A percentile compares a stretch with the other conserved stretches of the same genome.
phyloP scores from a whole-genome alignment of 495 filamentous ascomycete genomes.

The Staphylotrichum tortipilum region DNA sequence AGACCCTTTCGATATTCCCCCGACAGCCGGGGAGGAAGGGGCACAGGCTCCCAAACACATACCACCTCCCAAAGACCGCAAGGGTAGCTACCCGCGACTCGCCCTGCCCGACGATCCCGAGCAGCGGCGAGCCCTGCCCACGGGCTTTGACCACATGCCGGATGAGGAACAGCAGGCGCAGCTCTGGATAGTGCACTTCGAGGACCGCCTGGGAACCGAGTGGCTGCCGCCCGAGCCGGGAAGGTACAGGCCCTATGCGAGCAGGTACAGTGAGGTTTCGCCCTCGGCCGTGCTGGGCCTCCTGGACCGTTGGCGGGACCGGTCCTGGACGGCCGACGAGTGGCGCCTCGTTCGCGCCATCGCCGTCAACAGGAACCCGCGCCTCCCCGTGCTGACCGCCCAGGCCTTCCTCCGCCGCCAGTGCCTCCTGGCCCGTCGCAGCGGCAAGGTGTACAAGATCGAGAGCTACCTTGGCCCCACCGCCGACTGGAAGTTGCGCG shows the following conservation, averaged over 20 bases:
- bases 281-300: conserved; percentile 12
- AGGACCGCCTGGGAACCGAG: neutral
- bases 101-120: neutral
- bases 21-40: no score
- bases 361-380: conserved; percentile 14
- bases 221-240: neutral
- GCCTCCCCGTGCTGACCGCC: conserved; percentile 26
- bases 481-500: conserved; percentile 23
- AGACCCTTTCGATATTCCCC: no score
- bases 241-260: neutral
- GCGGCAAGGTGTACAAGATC: conserved; percentile 3
- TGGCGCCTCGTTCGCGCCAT: conserved; percentile 11
- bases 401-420: conserved; percentile 26
- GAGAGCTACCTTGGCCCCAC: conserved; percentile 12
- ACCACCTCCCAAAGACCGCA: neutral
- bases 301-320: conserved; percentile 4
- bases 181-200: conserved; percentile 2
- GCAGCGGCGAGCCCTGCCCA: conserved; percentile 1
- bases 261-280: conserved; percentile 7
- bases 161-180: conserved; percentile 8
- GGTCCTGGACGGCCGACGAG: conserved; percentile 1
- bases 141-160: conserved; percentile 7
- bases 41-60: no score
- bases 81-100: neutral
- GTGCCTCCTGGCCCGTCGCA: conserved; percentile 2